These are phyloP conservation scores for Fusarium falciforme DNA, from an alignment of 2,329 filamentous ascomycete species.

Conservation along the genomic window DNA sequence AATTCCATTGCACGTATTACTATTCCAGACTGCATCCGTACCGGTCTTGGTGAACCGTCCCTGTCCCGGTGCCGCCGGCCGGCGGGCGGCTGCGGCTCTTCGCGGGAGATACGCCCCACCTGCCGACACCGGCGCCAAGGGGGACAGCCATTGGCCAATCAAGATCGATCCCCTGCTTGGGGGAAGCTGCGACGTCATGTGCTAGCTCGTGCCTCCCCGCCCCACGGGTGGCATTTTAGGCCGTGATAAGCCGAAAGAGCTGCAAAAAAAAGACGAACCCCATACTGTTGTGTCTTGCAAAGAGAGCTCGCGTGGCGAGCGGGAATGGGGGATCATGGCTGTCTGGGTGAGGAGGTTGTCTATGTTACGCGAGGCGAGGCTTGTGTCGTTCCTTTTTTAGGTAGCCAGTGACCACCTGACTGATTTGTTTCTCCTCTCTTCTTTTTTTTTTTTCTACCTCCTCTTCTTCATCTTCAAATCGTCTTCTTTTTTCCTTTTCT, in stretches of 20 bases:
- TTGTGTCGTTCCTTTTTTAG: constrained; percentile 19
- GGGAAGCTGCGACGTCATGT: constrained; percentile 41
- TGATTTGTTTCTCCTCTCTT: constrained; percentile 7
- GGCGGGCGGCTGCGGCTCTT: constrained; percentile 40
- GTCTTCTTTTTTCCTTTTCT: constrained; percentile 14
- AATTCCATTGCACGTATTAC: background rate
- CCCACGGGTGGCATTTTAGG: constrained; percentile 32
- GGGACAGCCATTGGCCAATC: constrained; percentile 43
- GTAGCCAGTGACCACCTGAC: constrained; percentile 25
- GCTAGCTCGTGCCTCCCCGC: constrained; percentile 24
- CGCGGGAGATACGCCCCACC: constrained; percentile 32
- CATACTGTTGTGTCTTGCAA: background rate
- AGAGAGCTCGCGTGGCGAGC: constrained; percentile 17
- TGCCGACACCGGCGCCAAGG: constrained; percentile 38
- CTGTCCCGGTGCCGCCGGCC: background rate
- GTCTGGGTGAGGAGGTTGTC: background rate
- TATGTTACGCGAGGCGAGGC: background rate
- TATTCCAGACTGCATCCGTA: background rate
- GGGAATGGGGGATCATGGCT: background rate
- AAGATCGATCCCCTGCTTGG: constrained; percentile 8
- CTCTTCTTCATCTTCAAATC: constrained; percentile 13
- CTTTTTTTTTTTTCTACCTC: constrained; percentile 4
- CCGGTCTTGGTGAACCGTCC: background rate
- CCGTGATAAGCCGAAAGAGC: constrained; percentile 47
- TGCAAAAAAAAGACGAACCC: background rate